A percentile compares a stretch with the other conserved stretches of the same genome.
phyloP scores from a whole-genome alignment of 164 flowering plant genomes.

The Magnolia officinalis region DNA sequence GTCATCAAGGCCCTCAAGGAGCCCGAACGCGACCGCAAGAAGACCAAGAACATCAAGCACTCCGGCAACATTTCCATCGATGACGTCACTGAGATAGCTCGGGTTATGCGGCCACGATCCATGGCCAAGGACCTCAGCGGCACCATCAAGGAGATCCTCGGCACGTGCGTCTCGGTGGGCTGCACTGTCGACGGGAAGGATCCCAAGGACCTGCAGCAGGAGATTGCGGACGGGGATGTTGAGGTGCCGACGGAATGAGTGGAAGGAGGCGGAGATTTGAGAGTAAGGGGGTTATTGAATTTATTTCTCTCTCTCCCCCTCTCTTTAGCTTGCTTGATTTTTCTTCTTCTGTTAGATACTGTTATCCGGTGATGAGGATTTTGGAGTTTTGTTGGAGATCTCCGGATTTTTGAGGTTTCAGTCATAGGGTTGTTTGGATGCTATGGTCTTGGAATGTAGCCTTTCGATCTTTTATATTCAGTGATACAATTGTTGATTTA shows the following conservation, averaged over 20 bases:
- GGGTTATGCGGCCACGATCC: conserved; percentile 57
- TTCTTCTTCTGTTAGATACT: neutral
- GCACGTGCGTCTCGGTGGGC: conserved; percentile 80
- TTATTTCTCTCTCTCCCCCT: neutral
- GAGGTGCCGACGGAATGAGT: conserved; percentile 55
- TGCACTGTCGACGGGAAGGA: conserved; percentile 80
- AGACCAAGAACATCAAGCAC: conserved; percentile 71
- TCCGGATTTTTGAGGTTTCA: neutral
- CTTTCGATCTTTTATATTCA: neutral
- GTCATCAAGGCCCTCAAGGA: conserved; percentile 72
- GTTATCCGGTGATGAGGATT: neutral
- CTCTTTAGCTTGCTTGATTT: neutral
- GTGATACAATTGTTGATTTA: neutral
- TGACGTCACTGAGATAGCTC: conserved; percentile 74
- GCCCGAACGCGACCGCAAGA: conserved; percentile 76
- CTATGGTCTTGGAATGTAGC: neutral
- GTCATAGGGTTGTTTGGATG: neutral
- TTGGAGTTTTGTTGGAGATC: neutral
- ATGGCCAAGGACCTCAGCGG: conserved; percentile 78
- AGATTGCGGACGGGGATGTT: conserved; percentile 64
- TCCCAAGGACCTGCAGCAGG: conserved; percentile 77
- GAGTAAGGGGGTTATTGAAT: neutral
- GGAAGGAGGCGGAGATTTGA: neutral
- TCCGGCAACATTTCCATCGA: conserved; percentile 67
- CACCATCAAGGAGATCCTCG: conserved; percentile 73